A percentile compares a stretch with the other conserved stretches of the same genome.
Evolutionary conservation across 805 yeast genomes (phyloP).

Genomic region (Candida ipomoeae): DNA sequence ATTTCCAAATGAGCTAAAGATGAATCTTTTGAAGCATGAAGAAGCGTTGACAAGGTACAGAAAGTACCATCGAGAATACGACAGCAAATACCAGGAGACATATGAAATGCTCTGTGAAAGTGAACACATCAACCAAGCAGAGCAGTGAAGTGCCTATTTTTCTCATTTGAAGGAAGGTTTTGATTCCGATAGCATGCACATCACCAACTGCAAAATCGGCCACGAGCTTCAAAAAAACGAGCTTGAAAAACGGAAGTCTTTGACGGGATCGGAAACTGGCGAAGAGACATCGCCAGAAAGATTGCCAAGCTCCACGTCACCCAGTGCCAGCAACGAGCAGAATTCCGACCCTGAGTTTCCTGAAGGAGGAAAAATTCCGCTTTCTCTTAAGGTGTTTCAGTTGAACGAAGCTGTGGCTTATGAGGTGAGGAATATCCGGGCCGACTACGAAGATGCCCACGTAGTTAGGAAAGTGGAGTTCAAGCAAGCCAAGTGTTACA

Average conservation of each 20-base stretch:
- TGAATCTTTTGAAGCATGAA: neutral
- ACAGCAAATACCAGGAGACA: neutral
- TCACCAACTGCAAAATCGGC: conserved; percentile 1
- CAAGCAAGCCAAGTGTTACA: conserved; percentile 11
- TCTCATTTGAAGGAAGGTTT: neutral
- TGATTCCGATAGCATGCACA: neutral
- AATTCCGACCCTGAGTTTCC: neutral
- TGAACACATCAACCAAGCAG: neutral
- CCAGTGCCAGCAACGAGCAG: neutral
- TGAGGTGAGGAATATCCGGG: conserved; percentile 12
- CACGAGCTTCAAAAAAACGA: neutral
- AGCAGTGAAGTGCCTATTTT: neutral
- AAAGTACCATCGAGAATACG: neutral
- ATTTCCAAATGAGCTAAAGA: neutral
- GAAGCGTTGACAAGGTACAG: neutral
- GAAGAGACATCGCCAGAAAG: neutral
- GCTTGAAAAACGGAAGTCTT: neutral
- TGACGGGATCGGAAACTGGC: neutral
- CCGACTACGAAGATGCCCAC: conserved; percentile 11
- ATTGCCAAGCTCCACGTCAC: neutral
- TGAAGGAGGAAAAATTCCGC: conserved; percentile 3
- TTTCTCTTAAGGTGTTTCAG: conserved; percentile 10
- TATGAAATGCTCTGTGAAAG: conserved; percentile 3
- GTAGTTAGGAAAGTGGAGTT: conserved; percentile 10
- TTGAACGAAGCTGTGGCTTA: conserved; percentile 15